These are phyloP conservation scores for Calocybe gangraenosa DNA, from an alignment of 768 basidiomycete species.

Conservation along the genomic window DNA sequence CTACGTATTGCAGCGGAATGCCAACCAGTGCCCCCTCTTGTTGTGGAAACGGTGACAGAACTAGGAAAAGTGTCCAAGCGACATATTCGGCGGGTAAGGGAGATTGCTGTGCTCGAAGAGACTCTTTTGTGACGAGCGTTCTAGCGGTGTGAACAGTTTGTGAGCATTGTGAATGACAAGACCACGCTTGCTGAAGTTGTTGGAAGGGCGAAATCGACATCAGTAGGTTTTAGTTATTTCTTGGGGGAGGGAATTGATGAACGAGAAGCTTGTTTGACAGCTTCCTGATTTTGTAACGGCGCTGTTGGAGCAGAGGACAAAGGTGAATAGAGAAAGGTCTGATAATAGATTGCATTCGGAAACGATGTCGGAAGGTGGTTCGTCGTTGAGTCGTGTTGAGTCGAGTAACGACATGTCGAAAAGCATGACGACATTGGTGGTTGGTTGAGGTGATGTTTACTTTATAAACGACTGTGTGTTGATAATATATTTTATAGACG, in stretches of 20 bases:
- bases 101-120: not conserved
- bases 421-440: conserved; percentile 37
- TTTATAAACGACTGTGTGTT: too few species aligned
- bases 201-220: conserved; percentile 44
- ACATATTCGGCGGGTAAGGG: conserved; percentile 55
- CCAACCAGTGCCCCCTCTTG: conserved; percentile 45
- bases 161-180: conserved; percentile 42
- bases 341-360: conserved; percentile 31
- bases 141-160: conserved; percentile 72
- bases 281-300: conserved; percentile 67
- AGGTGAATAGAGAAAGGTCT: too few species aligned
- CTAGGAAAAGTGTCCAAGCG: conserved; percentile 41
- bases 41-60: conserved; percentile 36
- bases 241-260: not conserved
- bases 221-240: conserved; percentile 37
- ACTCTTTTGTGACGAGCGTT: conserved; percentile 7
- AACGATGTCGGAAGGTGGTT: conserved; percentile 27
- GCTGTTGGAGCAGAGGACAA: conserved; percentile 28
- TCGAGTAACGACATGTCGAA: too few species aligned
- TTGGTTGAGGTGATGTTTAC: conserved; percentile 17
- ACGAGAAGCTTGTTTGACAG: conserved; percentile 34
- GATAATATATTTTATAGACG: too few species aligned
- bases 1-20: conserved; percentile 60
- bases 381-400: conserved; percentile 19
- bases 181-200: conserved; percentile 43